Conservation (phyloP, 768 basidiomycete species). For the Lentinula raphanica region DNA sequence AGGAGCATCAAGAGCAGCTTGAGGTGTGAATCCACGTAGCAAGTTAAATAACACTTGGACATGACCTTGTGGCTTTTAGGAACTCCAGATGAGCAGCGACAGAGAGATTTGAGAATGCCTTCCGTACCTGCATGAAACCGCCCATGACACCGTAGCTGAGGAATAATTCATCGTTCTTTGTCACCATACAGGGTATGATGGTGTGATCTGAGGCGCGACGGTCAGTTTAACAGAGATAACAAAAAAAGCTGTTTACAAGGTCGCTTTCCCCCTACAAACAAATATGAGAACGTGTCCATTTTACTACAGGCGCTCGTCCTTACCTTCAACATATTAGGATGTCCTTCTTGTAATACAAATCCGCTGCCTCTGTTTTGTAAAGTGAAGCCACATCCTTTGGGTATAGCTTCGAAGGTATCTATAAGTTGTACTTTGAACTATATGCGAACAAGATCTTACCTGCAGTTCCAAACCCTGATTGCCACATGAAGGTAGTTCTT, state of each 20-base stretch:
- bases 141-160: conserved; percentile 91
- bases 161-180: conserved; percentile 75
- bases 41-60: conserved; percentile 91
- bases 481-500: neutral
- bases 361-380: conserved; percentile 90
- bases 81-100: neutral
- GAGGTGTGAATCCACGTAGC: conserved; percentile 79
- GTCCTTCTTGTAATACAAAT: conserved; percentile 73
- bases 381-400: conserved; percentile 93
- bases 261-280: conserved; percentile 64
- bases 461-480: conserved; percentile 80
- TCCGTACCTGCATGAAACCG: conserved; percentile 77
- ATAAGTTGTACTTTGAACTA: neutral
- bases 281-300: neutral
- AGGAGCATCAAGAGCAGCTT: conserved; percentile 90
- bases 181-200: conserved; percentile 88
- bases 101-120: conserved; percentile 7
- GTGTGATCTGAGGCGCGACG: conserved; percentile 54
- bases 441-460: conserved; percentile 36
- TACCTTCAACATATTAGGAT: conserved; percentile 82
- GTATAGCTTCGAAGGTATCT: conserved; percentile 56
- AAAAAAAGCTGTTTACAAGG: conserved; percentile 23
- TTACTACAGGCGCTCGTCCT: neutral
- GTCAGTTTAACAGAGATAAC: conserved; percentile 28
- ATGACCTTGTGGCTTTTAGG: conserved; percentile 82